Evolutionary conservation across 78 protist species (phyloP), one percentile per base, ranked within the genome.

Genomic region (Cavenderia fasciculata): DNA sequence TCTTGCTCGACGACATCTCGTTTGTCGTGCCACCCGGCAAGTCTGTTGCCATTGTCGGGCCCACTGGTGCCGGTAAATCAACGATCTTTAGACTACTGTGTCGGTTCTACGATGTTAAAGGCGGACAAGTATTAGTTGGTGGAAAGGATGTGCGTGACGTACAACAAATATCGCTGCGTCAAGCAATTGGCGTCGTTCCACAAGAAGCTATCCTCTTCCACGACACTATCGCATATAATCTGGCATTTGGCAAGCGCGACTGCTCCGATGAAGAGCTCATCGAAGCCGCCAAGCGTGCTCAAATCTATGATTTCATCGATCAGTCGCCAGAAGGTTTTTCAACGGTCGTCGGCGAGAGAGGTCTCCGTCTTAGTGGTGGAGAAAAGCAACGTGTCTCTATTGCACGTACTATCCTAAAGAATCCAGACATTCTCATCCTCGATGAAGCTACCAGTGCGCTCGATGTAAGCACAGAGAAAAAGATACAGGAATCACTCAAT

Each of bases 401-500:
- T 43, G 99, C 99, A 3, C 71, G 99, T 8, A 94, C 97, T 2
- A 40, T 96, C n/a, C 49, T 95, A 65, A 95, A 95, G 56, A 47
- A 74, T 78, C 71, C 90, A 62, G 57, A 56, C 41, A 62, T 92
- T 18, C 36, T 92, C 27, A 84, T 96, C 12, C 74, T 98, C 4
- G 99, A 97, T 75, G 99, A 97, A 73, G 96, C 97, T 27, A 97
- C 98, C 7, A 54, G 93, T 38, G 94, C 99, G 14, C 96, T 98
- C 19, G 99, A 98, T 70, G 31, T 93, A 34, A 25, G 78, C 59
- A 84, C 96, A 8, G 99, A 98, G 94, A 11, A 33, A 18, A 41
- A 57, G 2, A 91, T 98, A 3, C 97, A 95, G 82, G 36, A 75
- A 2, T 86, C 96, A 0, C n/a, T 98, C 31, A 82, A 43, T 21